phyloP scores from a whole-genome alignment of 371 early-diverging fungal species.

The Circinella umbellata region DNA sequence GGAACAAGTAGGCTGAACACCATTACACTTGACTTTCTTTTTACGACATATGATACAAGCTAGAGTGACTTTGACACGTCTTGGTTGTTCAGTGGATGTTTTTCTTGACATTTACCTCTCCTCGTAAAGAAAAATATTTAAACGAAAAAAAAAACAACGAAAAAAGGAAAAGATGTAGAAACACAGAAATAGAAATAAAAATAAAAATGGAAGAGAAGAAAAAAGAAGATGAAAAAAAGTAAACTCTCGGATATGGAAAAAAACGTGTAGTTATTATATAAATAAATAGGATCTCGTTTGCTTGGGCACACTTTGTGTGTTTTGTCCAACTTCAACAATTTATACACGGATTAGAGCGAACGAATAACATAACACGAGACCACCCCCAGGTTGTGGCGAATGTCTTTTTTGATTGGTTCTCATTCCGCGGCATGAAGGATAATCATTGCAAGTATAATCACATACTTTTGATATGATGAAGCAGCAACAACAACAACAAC shows the following conservation, averaged over 20 bases:
- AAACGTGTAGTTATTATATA: conserved; percentile 10
- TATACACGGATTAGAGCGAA: not conserved
- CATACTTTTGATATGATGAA: not conserved
- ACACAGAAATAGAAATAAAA: conserved; percentile 11
- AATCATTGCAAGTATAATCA: not conserved
- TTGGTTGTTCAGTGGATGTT: conserved; percentile 20
- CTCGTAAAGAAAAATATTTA: not conserved
- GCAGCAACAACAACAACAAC: no score
- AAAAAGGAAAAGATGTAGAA: not conserved
- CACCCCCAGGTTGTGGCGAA: conserved; percentile 6
- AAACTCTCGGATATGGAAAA: not conserved
- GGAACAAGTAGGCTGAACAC: conserved; percentile 48
- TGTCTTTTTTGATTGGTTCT: conserved; percentile 7
- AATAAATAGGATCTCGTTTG: not conserved
- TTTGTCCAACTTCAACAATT: no score
- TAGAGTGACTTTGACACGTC: conserved; percentile 51
- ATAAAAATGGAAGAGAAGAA: conserved; percentile 11
- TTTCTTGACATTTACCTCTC: conserved; percentile 1
- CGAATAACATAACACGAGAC: conserved; percentile 7
- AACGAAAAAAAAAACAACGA: not conserved
- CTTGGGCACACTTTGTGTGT: not conserved
- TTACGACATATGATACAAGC: conserved; percentile 54
- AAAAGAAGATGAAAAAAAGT: conserved; percentile 22
- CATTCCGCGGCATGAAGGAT: conserved; percentile 7
- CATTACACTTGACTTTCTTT: conserved; percentile 57